These are phyloP conservation scores for Rhamnella rubrinervis DNA, from an alignment of 331 rosid genomes.

Conservation along the genomic window DNA sequence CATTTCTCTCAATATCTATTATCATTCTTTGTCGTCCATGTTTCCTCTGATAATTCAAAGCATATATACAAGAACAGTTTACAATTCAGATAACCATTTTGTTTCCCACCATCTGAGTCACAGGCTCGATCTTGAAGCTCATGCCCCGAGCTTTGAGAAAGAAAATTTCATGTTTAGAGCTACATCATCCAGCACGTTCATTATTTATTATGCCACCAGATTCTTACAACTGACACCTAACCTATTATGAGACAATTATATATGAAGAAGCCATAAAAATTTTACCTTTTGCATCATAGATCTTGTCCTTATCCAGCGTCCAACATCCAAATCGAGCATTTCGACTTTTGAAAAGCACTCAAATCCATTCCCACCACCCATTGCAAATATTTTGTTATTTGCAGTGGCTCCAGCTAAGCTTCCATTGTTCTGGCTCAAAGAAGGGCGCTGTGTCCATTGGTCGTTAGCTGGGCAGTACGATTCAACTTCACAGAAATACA, in stretches of 20 bases:
- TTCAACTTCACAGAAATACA: constrained; percentile 56
- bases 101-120: too few relatives aligned
- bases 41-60: neutral
- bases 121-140: too few relatives aligned
- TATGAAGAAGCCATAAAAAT: neutral
- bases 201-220: neutral
- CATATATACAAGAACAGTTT: too few relatives aligned
- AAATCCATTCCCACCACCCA: constrained; percentile 51
- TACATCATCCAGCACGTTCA: too few relatives aligned
- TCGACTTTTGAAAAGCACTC: constrained; percentile 48
- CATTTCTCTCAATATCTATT: neutral
- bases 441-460: constrained; percentile 65
- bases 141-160: too few relatives aligned
- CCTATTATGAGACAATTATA: neutral
- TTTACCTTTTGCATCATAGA: constrained; percentile 66
- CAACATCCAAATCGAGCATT: constrained; percentile 67
- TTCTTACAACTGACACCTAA: neutral
- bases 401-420: constrained; percentile 52
- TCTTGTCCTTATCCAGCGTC: constrained; percentile 54
- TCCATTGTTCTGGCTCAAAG: constrained; percentile 64
- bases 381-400: constrained; percentile 43
- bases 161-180: too few relatives aligned
- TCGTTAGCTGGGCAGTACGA: constrained; percentile 50
- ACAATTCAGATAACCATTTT: too few relatives aligned
- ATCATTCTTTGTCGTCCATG: neutral